Percentiles rank a stretch among this genome's conserved stretches.
Conservation (phyloP, 768 basidiomycete genomes). For the Trametes maxima region DNA sequence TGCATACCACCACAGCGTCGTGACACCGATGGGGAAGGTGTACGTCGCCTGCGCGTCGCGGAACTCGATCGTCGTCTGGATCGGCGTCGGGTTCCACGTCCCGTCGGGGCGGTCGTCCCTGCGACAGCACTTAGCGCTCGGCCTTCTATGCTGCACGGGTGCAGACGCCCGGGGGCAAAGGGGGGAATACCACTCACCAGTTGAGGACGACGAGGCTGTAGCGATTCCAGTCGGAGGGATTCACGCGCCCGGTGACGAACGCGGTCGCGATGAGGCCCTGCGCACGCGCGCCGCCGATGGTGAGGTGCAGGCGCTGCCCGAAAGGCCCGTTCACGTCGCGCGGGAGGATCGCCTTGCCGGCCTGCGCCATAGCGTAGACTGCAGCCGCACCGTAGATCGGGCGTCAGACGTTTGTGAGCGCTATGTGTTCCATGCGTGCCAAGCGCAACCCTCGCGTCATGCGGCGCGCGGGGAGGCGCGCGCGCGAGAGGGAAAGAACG, state of each 20-base stretch:
- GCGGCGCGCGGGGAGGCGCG: too few species aligned
- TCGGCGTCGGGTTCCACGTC: conserved; percentile 56
- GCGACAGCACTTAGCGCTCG: not conserved
- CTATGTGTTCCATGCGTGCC: not conserved
- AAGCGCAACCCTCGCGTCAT: too few species aligned
- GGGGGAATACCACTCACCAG: conserved; percentile 42
- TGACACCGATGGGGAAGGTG: conserved; percentile 79
- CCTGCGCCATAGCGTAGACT: conserved; percentile 77
- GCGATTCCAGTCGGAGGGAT: conserved; percentile 56
- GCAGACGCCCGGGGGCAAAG: not conserved
- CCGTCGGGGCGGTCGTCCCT: conserved; percentile 53
- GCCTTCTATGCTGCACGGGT: not conserved
- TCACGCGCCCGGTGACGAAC: conserved; percentile 60
- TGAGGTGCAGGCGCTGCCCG: conserved; percentile 66
- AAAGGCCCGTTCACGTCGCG: conserved; percentile 69
- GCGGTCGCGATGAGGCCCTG: conserved; percentile 67
- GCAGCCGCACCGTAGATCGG: not conserved
- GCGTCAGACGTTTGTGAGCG: not conserved
- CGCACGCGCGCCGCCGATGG: conserved; percentile 55
- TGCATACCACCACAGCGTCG: conserved; percentile 56
- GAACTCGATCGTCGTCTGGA: conserved; percentile 64
- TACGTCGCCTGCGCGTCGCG: conserved; percentile 64
- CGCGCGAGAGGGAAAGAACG: too few species aligned
- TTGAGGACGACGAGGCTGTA: conserved; percentile 79
- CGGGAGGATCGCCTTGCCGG: conserved; percentile 72